A percentile compares a stretch with the other conserved stretches of the same genome.
Conservation (phyloP, 495 filamentous ascomycete genomes). For the Extremus antarcticus region DNA sequence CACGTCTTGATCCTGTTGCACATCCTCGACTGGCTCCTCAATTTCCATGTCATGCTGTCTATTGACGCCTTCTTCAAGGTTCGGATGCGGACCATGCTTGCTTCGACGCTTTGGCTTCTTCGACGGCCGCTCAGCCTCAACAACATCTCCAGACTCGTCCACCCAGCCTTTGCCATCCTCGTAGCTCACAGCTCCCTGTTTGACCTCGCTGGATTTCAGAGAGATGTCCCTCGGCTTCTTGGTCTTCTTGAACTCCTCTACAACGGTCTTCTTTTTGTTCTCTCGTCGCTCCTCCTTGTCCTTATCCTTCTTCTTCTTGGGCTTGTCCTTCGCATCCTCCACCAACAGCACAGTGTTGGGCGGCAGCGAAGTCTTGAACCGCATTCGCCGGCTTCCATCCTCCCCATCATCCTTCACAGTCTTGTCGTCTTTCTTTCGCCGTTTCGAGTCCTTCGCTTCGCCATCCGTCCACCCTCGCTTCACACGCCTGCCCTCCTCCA, state of each 20-base stretch:
- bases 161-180: constrained; percentile 83
- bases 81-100: no score
- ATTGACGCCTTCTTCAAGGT: no score
- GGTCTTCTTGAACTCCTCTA: constrained; percentile 76
- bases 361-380: constrained; percentile 14
- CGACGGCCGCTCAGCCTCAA: constrained; percentile 42
- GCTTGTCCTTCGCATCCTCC: constrained; percentile 41
- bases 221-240: constrained; percentile 64
- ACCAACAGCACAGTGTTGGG: constrained; percentile 10
- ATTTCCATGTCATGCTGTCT: not conserved
- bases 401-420: not conserved
- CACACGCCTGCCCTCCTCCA: constrained; percentile 63
- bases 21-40: not conserved
- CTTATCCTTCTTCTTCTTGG: constrained; percentile 37
- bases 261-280: constrained; percentile 45
- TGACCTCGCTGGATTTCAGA: constrained; percentile 40
- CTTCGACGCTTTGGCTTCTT: constrained; percentile 17
- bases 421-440: constrained; percentile 32
- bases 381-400: constrained; percentile 2
- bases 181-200: constrained; percentile 41
- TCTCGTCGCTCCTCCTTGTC: constrained; percentile 32
- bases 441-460: constrained; percentile 31
- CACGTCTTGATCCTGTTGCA: not conserved
- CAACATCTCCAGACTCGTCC: constrained; percentile 63
- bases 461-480: constrained; percentile 83